Conservation (phyloP, 2,329 filamentous ascomycete genomes). For the Magnaporthiopsis incrustans region DNA sequence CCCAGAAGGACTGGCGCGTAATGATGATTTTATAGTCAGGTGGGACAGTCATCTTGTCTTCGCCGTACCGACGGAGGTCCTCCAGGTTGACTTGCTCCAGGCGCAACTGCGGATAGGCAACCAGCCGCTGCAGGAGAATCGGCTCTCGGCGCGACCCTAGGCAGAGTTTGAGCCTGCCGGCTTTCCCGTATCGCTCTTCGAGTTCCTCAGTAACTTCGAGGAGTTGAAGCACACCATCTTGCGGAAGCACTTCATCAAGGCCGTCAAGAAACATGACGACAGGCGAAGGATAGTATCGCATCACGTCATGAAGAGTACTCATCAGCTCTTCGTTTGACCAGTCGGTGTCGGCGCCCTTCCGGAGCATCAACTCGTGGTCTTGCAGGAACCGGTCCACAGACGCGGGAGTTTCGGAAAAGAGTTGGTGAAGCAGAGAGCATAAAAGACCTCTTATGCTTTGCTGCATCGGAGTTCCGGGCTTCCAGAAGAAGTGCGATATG, state of each 20-base stretch:
- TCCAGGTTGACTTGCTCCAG: not conserved
- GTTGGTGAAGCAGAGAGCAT: conserved; percentile 16
- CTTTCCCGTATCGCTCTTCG: not conserved
- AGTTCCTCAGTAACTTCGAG: not conserved
- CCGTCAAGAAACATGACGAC: conserved; percentile 13
- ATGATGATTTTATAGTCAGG: not conserved
- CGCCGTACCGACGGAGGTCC: not conserved
- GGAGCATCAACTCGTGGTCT: not conserved
- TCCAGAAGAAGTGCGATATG: conserved; percentile 24
- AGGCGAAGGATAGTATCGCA: not conserved
- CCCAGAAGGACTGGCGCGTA: not conserved
- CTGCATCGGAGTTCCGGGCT: conserved; percentile 18
- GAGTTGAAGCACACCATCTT: not conserved
- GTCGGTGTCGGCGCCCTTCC: conserved; percentile 10
- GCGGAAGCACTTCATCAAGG: conserved; percentile 3
- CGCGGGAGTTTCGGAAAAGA: conserved; percentile 6
- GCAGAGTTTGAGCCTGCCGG: conserved; percentile 4
- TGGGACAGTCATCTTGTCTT: not conserved
- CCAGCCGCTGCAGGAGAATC: not conserved
- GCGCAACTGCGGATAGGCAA: not conserved
- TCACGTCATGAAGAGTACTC: not conserved
- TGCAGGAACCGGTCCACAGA: not conserved
- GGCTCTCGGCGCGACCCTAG: conserved; percentile 2
- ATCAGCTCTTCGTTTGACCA: conserved; percentile 11
- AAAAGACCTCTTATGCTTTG: conserved; percentile 18